A percentile compares a stretch with the other conserved stretches of the same genome.
These are phyloP conservation scores for Magnusiomyces suaveolens DNA, from an alignment of 1,139 yeast genomes.

Conservation along the genomic window DNA sequence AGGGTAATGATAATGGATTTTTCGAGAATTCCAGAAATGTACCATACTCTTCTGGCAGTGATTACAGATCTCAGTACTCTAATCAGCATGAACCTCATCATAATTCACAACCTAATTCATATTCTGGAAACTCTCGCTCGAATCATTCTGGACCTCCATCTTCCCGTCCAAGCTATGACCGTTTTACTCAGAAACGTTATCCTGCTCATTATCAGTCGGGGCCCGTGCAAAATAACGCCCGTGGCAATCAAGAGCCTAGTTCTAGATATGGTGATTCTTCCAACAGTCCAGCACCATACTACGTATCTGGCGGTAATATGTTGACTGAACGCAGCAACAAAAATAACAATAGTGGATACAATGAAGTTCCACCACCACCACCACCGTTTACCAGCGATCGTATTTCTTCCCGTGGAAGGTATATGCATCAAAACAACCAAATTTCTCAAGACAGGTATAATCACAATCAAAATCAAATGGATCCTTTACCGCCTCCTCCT, in stretches of 20 bases:
- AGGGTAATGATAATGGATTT: not conserved
- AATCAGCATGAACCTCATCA: no score
- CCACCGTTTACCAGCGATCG: not conserved
- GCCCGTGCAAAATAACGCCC: not conserved
- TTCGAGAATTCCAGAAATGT: not conserved
- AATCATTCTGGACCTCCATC: not conserved
- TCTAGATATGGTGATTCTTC: not conserved
- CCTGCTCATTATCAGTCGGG: not conserved
- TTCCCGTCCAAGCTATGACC: not conserved
- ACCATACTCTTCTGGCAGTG: not conserved
- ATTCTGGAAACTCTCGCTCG: no score
- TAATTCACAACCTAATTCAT: not conserved
- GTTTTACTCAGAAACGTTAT: not conserved
- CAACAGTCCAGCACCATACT: not conserved
- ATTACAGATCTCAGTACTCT: not conserved
- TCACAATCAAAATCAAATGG: not conserved
- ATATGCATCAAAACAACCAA: no score
- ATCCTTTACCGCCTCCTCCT: constrained; percentile 1
- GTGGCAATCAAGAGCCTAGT: not conserved
- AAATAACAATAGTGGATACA: not conserved
- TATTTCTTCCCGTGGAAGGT: no score
- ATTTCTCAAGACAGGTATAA: not conserved
- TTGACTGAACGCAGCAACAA: not conserved
- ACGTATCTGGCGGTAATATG: not conserved
- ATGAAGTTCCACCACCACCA: not conserved